Base-by-base conservation (phyloP, 2,329 filamentous ascomycete genomes). In the Byssoonygena ceratinophila region DNA sequence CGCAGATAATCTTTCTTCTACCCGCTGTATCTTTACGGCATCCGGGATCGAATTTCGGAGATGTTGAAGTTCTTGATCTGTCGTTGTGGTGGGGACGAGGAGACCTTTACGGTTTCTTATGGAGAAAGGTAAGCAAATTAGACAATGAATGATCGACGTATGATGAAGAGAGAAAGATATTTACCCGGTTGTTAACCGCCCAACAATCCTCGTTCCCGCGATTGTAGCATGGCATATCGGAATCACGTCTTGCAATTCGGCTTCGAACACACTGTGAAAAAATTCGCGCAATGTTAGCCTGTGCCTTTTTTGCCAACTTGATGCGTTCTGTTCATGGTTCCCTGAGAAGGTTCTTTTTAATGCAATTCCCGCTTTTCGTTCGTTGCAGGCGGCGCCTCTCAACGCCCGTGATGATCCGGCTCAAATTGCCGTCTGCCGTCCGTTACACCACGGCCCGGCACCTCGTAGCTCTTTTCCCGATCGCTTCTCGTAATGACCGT, bases 11-110 rank as follows among this genome's bases (percentile, higher is more conserved):
- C 92, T 83, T 77, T 98, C 92, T 76, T 98, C 92, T 74, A 98
- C 95, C 60, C 92, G 83, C 75, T 96, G 90, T 65, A 98, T 94
- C 73, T 90, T 89, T 59, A 98, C 87, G 54, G 76, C 74, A 68
- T 97, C 91, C 36, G 92, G 92, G 60, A 98, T 82, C 54, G 85
- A 89, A 72, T 98, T 97, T 64, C 92, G 85, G 63, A 98, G 78
- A 72, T 98, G 92, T 74, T 96, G 90, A 59, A 98, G 80, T 76
- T 98, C 92, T 76, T 98, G 92, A 74, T 98, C 92, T 61, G 90
- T 94, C 57, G 92, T 97, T 55, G 84, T 88, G 52, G 91, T 97
- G 56, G 92, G 92, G 53, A 98, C 91, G 58, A 98, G 83, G 58
- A 98, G 86, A 63, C 92, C 92, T 71, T 94, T 94, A 68, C 88